Evolutionary conservation across 1,284 basidiomycete genomes (phyloP), one percentile per base, ranked within the genome.

Genomic region (Neonothopanus nambi): DNA sequence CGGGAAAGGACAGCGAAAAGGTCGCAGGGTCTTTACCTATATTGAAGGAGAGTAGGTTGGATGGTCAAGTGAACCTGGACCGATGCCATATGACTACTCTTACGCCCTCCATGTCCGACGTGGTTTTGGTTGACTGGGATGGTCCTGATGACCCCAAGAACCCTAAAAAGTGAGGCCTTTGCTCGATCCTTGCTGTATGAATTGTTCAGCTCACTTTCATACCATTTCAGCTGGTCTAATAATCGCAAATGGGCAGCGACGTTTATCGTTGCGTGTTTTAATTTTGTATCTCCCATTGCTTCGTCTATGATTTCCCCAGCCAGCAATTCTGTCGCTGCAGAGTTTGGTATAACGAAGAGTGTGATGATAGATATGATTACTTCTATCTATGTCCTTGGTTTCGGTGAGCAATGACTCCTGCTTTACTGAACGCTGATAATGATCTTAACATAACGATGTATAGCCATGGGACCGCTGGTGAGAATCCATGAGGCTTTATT

Each of bases 111-210:
- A 6, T 28, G 26, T 38, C 52, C n/a, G 49, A 61, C 46, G 47
- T 54, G 12, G 58, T 75, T 15, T 42, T 68, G 5, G 77, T 86
- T 3, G 76, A 81, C 39, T 86, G 81, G 80, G 79, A 84, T 46
- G 78, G 79, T 0, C 76, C 78, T 0, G 69, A 82, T 53, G 82
- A 85, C 65, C 80, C 79, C 3, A 63, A 69, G 40, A 86, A 87
- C 63, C 85, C 85, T 1, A 78, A 78, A 61, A 86, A 86, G 77
- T 75, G 60, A 47, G 71, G 30, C 9, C 59, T 9, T 28, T 12
- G 17, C 21, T 7, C 24, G 28, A 8, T 12, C 12, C 6, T n/a
- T n/a, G 17, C 26, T 9, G 13, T 18, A 24, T 7, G 15, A 26
- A 11, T 37, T 41, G n/a, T 17, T 37, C 21, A 36, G 20, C 17